Percentiles rank a stretch among this genome's conserved stretches.
phyloP scores from a whole-genome alignment of 805 yeast species.

The Pichia ethanolica region DNA sequence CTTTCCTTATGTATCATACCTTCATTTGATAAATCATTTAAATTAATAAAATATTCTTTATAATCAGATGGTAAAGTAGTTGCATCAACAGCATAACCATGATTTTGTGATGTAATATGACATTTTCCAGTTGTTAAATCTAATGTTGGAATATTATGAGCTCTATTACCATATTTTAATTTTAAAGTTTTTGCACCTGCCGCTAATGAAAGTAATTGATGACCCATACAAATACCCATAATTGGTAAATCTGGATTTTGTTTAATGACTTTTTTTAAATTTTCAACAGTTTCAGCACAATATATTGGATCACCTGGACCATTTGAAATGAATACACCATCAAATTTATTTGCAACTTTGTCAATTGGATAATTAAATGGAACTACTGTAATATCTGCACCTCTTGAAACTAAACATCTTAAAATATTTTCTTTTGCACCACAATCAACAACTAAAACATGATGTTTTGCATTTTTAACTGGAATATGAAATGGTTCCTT shows the following conservation, averaged over 20 bases:
- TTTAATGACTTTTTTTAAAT: slow-evolving; percentile 65
- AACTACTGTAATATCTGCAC: slow-evolving; percentile 93
- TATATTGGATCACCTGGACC: slow-evolving; percentile 98
- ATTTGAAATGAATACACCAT: slow-evolving; percentile 89
- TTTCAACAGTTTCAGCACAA: slow-evolving; percentile 69
- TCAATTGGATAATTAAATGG: slow-evolving; percentile 94
- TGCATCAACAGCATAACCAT: slow-evolving; percentile 94
- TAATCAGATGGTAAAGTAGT: slow-evolving; percentile 66
- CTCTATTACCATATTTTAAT: slow-evolving; percentile 97
- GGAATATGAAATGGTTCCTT: slow-evolving; percentile 89
- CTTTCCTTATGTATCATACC: slow-evolving; percentile 86
- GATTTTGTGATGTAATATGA: slow-evolving; percentile 97
- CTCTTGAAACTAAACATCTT: slow-evolving; percentile 89
- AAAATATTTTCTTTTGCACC: slow-evolving; percentile 97
- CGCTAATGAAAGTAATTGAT: slow-evolving; percentile 92
- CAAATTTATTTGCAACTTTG: slow-evolving; percentile 83
- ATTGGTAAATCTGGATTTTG: slow-evolving; percentile 66
- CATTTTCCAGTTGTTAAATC: slow-evolving; percentile 87
- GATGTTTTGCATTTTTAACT: slow-evolving; percentile 53
- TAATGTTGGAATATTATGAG: slow-evolving; percentile 95
- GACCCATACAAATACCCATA: slow-evolving; percentile 97
- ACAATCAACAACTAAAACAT: slow-evolving; percentile 92
- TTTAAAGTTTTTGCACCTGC: slow-evolving; percentile 89
- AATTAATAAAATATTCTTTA: slow-evolving; percentile 83
- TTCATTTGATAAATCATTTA: slow-evolving; percentile 94